Evolutionary conservation across 106 monocot species (phyloP).

Genomic region (Chionographis japonica): DNA sequence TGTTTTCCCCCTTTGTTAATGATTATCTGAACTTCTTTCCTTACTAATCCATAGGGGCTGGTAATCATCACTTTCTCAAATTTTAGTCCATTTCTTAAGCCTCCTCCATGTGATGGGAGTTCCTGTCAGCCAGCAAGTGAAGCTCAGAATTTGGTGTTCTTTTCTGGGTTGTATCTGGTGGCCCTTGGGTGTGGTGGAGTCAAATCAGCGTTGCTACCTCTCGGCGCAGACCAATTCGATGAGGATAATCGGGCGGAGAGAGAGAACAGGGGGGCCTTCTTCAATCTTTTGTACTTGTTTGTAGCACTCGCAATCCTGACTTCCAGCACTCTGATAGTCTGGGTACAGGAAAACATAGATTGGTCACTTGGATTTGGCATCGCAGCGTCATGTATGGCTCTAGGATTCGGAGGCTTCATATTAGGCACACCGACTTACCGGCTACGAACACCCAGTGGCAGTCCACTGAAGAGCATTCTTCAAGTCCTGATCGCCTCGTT

Average conservation of each 20-base stretch:
- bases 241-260: conserved; percentile 9
- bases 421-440: conserved; percentile 4
- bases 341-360: conserved; percentile 20
- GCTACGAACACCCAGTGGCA: conserved; percentile 3
- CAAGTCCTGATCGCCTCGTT: conserved; percentile 17
- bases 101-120: conserved; percentile 8
- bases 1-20: neutral
- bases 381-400: conserved; percentile 5
- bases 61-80: conserved; percentile 18
- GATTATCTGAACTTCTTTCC: neutral
- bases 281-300: conserved; percentile 17
- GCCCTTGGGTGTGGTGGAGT: conserved; percentile 43
- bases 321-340: conserved; percentile 17
- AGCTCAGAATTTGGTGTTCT: conserved; percentile 14
- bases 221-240: conserved; percentile 54
- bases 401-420: conserved; percentile 10
- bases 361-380: conserved; percentile 20
- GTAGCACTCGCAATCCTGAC: neutral
- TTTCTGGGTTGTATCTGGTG: conserved; percentile 38
- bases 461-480: conserved; percentile 19
- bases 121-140: conserved; percentile 11
- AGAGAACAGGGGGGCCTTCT: conserved; percentile 8
- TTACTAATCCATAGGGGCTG: conserved; percentile 53
- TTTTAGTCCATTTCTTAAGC: conserved; percentile 12
- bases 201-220: conserved; percentile 31